phyloP scores from a whole-genome alignment of 495 filamentous ascomycete species.

The Apiosordaria backusii region DNA sequence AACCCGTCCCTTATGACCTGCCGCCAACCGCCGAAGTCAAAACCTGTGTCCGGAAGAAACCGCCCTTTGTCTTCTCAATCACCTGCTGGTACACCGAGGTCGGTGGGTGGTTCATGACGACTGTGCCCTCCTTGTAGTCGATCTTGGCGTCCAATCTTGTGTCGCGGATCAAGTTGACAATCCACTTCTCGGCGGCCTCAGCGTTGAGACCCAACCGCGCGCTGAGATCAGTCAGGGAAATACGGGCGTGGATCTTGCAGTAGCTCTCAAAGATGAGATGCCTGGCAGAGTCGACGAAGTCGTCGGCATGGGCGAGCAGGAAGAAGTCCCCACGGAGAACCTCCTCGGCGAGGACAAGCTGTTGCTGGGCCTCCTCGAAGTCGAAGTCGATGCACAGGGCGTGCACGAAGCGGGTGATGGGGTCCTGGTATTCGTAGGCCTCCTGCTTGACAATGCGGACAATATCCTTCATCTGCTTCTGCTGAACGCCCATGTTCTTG shows the following conservation, averaged over 20 bases:
- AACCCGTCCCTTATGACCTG: conserved; percentile 18
- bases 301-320: conserved; percentile 76
- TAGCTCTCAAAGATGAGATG: conserved; percentile 97
- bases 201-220: conserved; percentile 81
- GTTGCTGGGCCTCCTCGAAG: conserved; percentile 95
- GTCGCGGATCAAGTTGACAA: conserved; percentile 97
- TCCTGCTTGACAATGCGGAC: conserved; percentile 93
- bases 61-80: conserved; percentile 93
- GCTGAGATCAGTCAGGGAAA: conserved; percentile 95
- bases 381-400: conserved; percentile 97
- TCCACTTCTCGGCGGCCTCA: conserved; percentile 99
- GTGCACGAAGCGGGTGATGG: conserved; percentile 92
- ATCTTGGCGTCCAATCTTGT: conserved; percentile 98
- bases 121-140: conserved; percentile 96
- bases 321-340: conserved; percentile 94
- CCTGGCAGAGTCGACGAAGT: conserved; percentile 89
- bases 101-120: conserved; percentile 98
- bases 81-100: conserved; percentile 98
- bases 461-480: conserved; percentile 97
- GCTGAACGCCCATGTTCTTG: conserved; percentile 79
- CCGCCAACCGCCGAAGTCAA: conserved; percentile 57
- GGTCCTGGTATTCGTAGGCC: conserved; percentile 94
- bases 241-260: conserved; percentile 99
- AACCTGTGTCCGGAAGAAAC: conserved; percentile 84
- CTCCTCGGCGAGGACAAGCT: conserved; percentile 85